Percentiles rank a stretch among this genome's conserved stretches.
phyloP scores from a whole-genome alignment of 208 protist species.

The Herpetomonas tarakana region DNA sequence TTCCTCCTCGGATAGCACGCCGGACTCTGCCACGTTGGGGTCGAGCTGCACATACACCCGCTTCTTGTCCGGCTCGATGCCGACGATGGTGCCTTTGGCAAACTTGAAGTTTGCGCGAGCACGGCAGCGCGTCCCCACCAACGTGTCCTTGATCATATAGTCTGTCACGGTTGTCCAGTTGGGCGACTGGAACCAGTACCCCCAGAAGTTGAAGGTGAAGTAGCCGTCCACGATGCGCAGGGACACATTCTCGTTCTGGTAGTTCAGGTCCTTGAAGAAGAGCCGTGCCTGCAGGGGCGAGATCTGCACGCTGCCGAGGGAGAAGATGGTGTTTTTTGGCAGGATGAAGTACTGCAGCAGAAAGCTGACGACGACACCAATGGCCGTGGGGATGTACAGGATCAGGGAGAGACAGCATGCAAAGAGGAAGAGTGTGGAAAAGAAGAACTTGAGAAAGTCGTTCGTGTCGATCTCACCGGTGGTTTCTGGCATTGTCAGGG shows the following conservation, averaged over 20 bases:
- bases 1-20: constrained; percentile 10
- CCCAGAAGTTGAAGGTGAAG: constrained; percentile 74
- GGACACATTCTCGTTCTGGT: constrained; percentile 77
- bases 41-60: constrained; percentile 74
- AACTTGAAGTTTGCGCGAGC: constrained; percentile 46
- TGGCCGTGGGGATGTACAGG: constrained; percentile 51
- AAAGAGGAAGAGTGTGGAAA: constrained; percentile 66
- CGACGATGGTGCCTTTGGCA: constrained; percentile 70
- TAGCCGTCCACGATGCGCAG: constrained; percentile 85
- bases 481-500: too few relatives aligned
- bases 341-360: constrained; percentile 66
- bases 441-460: constrained; percentile 65
- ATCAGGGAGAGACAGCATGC: constrained; percentile 59
- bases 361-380: constrained; percentile 39
- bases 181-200: constrained; percentile 44
- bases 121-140: constrained; percentile 69
- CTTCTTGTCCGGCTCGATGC: constrained; percentile 39
- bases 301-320: constrained; percentile 51
- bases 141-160: constrained; percentile 64
- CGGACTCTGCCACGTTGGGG: constrained; percentile 9
- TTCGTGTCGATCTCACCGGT: constrained; percentile 31
- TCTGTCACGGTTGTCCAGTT: constrained; percentile 66
- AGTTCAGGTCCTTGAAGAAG: constrained; percentile 71
- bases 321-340: constrained; percentile 46
- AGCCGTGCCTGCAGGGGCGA: constrained; percentile 62